Evolutionary conservation across 257 asterid species (phyloP).

Genomic region (Plantago major): DNA sequence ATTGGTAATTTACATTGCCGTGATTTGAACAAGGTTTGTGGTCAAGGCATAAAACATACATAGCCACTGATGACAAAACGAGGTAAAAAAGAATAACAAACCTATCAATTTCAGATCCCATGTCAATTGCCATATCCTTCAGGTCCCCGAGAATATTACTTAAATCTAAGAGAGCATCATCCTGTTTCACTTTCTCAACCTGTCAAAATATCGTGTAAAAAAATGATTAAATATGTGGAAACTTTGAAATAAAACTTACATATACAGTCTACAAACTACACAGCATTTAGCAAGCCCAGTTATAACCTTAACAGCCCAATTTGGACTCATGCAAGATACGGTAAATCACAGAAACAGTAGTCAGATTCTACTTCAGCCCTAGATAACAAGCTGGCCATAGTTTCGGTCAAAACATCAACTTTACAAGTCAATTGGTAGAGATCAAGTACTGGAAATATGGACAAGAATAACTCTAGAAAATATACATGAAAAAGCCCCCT

Average conservation of each 20-base stretch:
- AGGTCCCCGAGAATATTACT: conserved; percentile 53
- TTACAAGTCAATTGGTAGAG: not conserved
- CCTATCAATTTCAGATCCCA: conserved; percentile 62
- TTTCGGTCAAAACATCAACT: not conserved
- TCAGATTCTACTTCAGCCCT: too few species aligned
- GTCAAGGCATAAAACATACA: not conserved
- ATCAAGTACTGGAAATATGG: too few species aligned
- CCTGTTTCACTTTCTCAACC: conserved; percentile 86
- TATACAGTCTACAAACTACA: too few species aligned
- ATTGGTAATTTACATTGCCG: not conserved
- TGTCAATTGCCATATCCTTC: conserved; percentile 58
- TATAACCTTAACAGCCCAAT: too few species aligned
- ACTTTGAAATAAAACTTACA: not conserved
- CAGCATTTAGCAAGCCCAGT: too few species aligned
- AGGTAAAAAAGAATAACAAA: conserved; percentile 1
- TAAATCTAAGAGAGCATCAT: conserved; percentile 41
- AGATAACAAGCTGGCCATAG: too few species aligned
- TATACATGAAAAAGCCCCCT: too few species aligned
- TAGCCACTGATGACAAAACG: not conserved
- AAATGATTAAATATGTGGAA: not conserved
- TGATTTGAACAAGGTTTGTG: not conserved
- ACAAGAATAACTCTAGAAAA: too few species aligned
- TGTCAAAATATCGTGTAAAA: conserved; percentile 14
- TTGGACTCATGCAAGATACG: too few species aligned
- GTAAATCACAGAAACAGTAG: too few species aligned